Conservation (phyloP, 2,329 filamentous ascomycete genomes). For the Curvularia sp. region DNA sequence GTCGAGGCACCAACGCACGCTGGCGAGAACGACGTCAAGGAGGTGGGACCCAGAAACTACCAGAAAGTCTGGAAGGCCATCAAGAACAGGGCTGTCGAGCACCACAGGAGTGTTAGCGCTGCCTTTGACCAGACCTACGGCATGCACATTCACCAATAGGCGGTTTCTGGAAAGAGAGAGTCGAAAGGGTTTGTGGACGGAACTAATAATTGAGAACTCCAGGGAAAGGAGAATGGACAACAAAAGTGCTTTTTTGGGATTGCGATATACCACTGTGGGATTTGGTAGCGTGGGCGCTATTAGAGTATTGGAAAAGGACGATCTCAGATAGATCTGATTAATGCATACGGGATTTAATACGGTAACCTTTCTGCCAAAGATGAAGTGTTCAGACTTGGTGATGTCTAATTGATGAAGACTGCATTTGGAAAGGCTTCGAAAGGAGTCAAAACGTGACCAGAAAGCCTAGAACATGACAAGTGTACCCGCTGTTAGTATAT, state of each 20-base stretch:
- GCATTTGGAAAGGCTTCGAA: background rate
- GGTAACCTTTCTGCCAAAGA: background rate
- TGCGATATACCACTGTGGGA: conserved; percentile 14
- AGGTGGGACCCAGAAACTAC: conserved; percentile 27
- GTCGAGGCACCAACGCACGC: conserved; percentile 20
- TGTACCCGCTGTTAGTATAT: no score
- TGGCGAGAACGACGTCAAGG: conserved; percentile 13
- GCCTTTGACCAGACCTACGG: conserved; percentile 32
- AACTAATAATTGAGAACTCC: background rate
- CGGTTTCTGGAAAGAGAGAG: no score
- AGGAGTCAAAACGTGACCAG: background rate
- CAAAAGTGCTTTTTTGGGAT: conserved; percentile 17
- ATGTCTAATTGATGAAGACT: background rate
- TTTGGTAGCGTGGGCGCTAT: background rate
- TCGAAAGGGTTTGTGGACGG: background rate
- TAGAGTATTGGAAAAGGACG: background rate
- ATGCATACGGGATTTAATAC: background rate
- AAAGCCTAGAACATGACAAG: background rate
- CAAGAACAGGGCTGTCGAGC: conserved; percentile 41
- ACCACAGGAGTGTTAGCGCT: conserved; percentile 39
- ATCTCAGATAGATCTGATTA: background rate
- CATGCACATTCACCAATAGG: conserved; percentile 5
- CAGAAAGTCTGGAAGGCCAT: conserved; percentile 37
- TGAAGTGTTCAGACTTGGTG: background rate
- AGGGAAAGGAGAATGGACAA: background rate